Conservation (phyloP, 2,329 filamentous ascomycete genomes). For the Penicillium expansum region DNA sequence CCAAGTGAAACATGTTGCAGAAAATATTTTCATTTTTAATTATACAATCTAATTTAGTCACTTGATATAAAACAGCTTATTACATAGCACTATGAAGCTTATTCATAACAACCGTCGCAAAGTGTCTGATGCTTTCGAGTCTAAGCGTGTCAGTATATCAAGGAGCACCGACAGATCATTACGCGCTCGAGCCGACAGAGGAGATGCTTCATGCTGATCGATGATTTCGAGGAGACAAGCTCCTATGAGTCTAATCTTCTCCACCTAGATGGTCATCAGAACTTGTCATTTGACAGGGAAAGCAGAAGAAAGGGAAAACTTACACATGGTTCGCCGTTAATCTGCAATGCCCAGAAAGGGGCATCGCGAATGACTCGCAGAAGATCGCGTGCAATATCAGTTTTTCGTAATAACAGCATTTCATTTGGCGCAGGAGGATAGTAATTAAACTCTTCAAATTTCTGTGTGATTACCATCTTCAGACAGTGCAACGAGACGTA, state of each 20-base stretch:
- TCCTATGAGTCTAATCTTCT: constrained; percentile 20
- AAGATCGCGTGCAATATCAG: constrained; percentile 47
- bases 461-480: constrained; percentile 40
- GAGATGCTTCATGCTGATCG: constrained; percentile 37
- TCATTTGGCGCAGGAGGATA: constrained; percentile 12
- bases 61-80: background rate
- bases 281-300: background rate
- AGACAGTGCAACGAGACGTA: constrained; percentile 39
- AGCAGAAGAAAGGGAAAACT: background rate
- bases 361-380: constrained; percentile 42
- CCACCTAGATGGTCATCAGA: constrained; percentile 10
- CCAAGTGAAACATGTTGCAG: background rate
- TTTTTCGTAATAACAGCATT: constrained; percentile 31
- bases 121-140: constrained; percentile 47
- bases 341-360: constrained; percentile 39
- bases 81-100: background rate
- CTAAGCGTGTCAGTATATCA: constrained; percentile 43
- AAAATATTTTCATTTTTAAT: background rate
- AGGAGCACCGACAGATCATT: constrained; percentile 43
- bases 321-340: constrained; percentile 23
- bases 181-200: constrained; percentile 40
- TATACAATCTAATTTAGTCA: background rate
- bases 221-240: constrained; percentile 20
- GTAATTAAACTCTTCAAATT: constrained; percentile 22
- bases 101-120: constrained; percentile 22